Percentiles rank a stretch among this genome's conserved stretches.
Evolutionary conservation across 768 basidiomycete species (phyloP).

Genomic region (Suillus weaverae): DNA sequence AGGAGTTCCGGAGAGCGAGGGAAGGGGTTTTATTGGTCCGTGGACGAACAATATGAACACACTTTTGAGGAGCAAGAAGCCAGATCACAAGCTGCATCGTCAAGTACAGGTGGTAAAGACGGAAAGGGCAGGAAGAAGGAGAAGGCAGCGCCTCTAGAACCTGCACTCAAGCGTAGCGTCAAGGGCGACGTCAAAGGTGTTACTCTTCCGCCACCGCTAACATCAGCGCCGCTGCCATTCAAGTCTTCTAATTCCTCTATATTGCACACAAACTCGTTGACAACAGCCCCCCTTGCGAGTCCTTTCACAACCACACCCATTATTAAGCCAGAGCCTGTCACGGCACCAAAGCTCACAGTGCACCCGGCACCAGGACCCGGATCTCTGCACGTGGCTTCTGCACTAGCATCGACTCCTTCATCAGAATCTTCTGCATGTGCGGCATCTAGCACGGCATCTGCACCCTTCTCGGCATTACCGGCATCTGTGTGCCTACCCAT

Average conservation of each 20-base stretch:
- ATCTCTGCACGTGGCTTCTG: conserved; percentile 9
- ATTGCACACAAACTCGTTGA: conserved; percentile 7
- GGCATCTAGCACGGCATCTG: conserved; percentile 11
- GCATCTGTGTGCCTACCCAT: conserved; percentile 70
- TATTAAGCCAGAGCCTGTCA: conserved; percentile 24
- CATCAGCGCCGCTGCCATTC: conserved; percentile 55
- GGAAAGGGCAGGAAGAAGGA: conserved; percentile 57
- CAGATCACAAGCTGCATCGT: conserved; percentile 36
- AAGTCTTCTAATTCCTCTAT: conserved; percentile 8
- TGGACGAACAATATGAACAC: conserved; percentile 74
- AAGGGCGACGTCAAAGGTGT: conserved; percentile 61
- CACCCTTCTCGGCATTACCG: conserved; percentile 32
- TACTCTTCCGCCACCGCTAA: conserved; percentile 67
- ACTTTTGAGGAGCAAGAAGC: conserved; percentile 70
- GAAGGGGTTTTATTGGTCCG: conserved; percentile 92
- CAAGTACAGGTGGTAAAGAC: conserved; percentile 36
- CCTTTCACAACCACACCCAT: conserved; percentile 10
- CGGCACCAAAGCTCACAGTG: conserved; percentile 10
- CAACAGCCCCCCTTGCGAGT: conserved; percentile 10
- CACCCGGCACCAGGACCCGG: conserved; percentile 15
- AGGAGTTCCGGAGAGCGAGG: conserved; percentile 81
- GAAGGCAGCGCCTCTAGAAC: conserved; percentile 53
- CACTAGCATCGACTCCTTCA: conserved; percentile 23
- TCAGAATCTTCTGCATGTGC: conserved; percentile 20
- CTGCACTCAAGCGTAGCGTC: conserved; percentile 67